Conservation (phyloP, 176 grass and related monocot species). For the Alloteropsis semialata region DNA sequence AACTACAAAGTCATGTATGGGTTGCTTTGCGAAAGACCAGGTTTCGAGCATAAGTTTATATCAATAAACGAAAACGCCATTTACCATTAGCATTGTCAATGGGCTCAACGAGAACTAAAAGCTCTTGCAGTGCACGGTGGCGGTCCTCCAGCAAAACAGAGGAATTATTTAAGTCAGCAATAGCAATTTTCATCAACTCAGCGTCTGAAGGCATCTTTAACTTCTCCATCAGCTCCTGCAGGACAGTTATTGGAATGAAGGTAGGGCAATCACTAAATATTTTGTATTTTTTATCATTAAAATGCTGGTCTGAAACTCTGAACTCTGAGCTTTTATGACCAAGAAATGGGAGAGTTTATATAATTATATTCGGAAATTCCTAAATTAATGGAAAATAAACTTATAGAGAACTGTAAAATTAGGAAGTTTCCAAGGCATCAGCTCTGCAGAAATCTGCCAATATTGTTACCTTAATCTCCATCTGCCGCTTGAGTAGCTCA, state of each 20-base stretch:
- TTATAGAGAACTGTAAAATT: background rate
- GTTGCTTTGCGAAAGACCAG: background rate
- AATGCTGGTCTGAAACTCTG: background rate
- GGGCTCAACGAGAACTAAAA: slow-evolving; percentile 82
- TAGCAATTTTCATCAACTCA: slow-evolving; percentile 86
- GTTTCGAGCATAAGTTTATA: background rate
- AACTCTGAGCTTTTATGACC: background rate
- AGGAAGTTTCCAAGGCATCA: background rate
- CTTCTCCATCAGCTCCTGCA: slow-evolving; percentile 81
- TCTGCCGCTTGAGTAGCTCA: slow-evolving; percentile 53
- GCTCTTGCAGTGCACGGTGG: slow-evolving; percentile 65
- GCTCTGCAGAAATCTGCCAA: background rate
- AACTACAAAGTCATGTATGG: background rate
- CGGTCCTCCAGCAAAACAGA: slow-evolving; percentile 65
- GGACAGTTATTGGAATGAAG: background rate
- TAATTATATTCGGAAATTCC: no score
- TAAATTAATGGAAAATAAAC: background rate
- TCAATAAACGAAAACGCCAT: background rate
- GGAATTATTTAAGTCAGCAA: slow-evolving; percentile 80
- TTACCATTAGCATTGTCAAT: slow-evolving; percentile 91
- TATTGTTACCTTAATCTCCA: slow-evolving; percentile 69
- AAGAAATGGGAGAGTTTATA: background rate
- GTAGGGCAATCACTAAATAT: background rate
- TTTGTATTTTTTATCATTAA: background rate
- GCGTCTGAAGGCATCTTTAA: slow-evolving; percentile 81